These are phyloP conservation scores for Fusarium chlamydosporum DNA, from an alignment of 2,329 filamentous ascomycete species.

Conservation along the genomic window DNA sequence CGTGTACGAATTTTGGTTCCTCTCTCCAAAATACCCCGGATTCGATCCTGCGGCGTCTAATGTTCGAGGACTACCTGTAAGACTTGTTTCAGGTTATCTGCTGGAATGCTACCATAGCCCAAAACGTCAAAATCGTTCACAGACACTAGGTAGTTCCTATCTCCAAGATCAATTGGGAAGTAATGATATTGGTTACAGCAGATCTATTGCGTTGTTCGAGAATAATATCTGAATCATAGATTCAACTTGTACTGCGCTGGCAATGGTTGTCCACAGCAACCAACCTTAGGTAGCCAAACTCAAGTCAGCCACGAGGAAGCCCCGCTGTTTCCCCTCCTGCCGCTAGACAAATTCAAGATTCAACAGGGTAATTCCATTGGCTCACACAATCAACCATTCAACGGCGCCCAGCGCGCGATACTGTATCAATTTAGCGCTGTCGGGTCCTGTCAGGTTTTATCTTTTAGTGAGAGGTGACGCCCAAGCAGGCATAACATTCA, in stretches of 20 bases:
- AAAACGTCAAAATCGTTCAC: background rate
- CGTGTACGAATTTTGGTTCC: conserved; percentile 13
- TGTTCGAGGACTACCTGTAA: background rate
- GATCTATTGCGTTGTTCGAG: background rate
- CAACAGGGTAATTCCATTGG: conserved; percentile 10
- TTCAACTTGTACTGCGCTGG: conserved; percentile 1
- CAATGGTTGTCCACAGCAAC: conserved; percentile 43
- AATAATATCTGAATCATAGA: conserved; percentile 1
- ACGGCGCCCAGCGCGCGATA: conserved; percentile 6
- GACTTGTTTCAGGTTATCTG: background rate
- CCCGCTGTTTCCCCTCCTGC: conserved; percentile 36
- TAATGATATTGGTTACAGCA: background rate
- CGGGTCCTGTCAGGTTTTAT: conserved; percentile 33
- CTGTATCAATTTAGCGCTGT: conserved; percentile 28
- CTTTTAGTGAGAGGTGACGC: conserved; percentile 38
- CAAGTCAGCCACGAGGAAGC: conserved; percentile 19
- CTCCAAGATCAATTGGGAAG: background rate
- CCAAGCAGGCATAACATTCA: conserved; percentile 30
- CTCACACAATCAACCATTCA: background rate
- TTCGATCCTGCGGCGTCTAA: background rate
- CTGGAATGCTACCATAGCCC: background rate
- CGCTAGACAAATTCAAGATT: conserved; percentile 26
- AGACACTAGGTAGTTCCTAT: background rate
- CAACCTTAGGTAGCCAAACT: conserved; percentile 6
- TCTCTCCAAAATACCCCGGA: background rate